Percentiles rank a stretch among this genome's conserved stretches.
phyloP scores from a whole-genome alignment of 2,329 filamentous ascomycete genomes.

The Fonsecaea erecta region DNA sequence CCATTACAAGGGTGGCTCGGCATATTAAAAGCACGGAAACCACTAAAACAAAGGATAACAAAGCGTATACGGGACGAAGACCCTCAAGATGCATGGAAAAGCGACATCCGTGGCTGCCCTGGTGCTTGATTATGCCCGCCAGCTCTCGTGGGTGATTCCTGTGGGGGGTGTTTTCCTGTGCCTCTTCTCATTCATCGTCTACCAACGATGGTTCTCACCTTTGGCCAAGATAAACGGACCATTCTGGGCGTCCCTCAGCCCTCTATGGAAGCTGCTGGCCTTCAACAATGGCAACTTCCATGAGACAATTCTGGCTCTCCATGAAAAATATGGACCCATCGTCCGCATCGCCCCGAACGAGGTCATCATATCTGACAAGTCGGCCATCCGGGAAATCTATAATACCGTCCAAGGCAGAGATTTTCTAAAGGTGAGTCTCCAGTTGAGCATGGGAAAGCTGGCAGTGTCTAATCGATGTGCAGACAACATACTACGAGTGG shows the following conservation, averaged over 20 bases:
- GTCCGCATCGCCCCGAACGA: constrained; percentile 10
- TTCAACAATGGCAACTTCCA: constrained; percentile 15
- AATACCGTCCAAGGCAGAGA: neutral
- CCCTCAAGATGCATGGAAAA: neutral
- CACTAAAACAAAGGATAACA: neutral
- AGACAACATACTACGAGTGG: neutral
- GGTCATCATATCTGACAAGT: constrained; percentile 9
- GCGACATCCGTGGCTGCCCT: neutral
- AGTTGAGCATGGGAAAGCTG: neutral
- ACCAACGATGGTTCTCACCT: constrained; percentile 24
- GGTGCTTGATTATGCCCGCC: neutral
- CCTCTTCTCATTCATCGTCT: constrained; percentile 2
- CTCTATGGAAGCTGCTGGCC: constrained; percentile 29
- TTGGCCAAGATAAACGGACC: constrained; percentile 87
- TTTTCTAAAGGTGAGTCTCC: neutral
- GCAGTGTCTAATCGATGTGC: neutral
- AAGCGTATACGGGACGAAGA: neutral
- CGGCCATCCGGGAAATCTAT: neutral
- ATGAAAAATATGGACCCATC: constrained; percentile 9
- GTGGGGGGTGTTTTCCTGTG: neutral
- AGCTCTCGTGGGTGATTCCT: neutral
- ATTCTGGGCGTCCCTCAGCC: constrained; percentile 86
- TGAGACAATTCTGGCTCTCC: constrained; percentile 11
- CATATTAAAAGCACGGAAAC: neutral
- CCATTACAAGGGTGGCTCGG: neutral